phyloP scores from a whole-genome alignment of 2,329 filamentous ascomycete species.

The Aspergillus proliferans region DNA sequence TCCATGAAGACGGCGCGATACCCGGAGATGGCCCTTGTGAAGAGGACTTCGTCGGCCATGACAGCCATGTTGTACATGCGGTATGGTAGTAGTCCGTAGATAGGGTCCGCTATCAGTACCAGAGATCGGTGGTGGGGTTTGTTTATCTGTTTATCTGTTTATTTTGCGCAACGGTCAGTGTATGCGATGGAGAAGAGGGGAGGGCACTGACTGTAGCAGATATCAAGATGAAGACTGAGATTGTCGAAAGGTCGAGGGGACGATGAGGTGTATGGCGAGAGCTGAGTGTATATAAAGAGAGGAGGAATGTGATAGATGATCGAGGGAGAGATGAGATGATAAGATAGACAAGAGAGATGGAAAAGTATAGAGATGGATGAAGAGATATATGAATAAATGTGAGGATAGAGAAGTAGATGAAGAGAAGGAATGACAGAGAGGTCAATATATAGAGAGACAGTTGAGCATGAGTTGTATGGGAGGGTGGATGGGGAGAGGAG shows the following conservation, averaged over 20 bases:
- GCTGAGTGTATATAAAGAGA: not conserved
- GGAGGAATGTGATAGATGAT: not conserved
- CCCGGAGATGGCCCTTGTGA: conserved; percentile 36
- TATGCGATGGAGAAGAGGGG: not conserved
- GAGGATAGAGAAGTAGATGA: not conserved
- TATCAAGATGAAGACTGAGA: not conserved
- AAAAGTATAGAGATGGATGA: conserved; percentile 5
- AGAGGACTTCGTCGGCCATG: conserved; percentile 34
- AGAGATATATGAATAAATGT: not conserved
- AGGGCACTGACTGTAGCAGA: not conserved
- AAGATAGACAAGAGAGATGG: not conserved
- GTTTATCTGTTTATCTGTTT: not conserved
- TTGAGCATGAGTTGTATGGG: not conserved
- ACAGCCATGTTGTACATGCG: conserved; percentile 23
- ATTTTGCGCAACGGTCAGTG: not conserved
- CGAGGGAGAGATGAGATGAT: conserved; percentile 1
- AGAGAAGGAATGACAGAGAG: conserved; percentile 1
- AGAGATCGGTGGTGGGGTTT: not conserved
- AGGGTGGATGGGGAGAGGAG: not conserved
- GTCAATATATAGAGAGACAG: not conserved
- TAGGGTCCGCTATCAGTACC: not conserved
- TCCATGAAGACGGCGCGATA: conserved; percentile 39
- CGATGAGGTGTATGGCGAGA: not conserved
- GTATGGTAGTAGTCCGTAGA: not conserved
- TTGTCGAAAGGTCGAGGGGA: not conserved